phyloP scores from a whole-genome alignment of 306 rosid species.

The Vigna mungo region DNA sequence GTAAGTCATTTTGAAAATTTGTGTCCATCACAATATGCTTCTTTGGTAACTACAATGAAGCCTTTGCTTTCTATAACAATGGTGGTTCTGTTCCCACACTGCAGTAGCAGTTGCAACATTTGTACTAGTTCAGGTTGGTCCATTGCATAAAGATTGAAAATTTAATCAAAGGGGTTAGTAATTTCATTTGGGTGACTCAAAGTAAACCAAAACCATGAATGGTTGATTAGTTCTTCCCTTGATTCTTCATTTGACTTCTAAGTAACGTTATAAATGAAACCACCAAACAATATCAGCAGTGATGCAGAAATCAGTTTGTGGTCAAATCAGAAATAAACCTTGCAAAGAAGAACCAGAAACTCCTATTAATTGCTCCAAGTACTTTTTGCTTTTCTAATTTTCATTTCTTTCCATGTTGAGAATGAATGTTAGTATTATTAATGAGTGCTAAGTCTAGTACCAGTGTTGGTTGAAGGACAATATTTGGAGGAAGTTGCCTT shows the following conservation, averaged over 20 bases:
- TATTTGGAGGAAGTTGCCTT: background rate
- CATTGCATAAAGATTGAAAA: background rate
- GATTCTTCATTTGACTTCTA: background rate
- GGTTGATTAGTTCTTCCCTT: background rate
- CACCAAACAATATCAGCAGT: constrained; percentile 4
- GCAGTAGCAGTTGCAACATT: background rate
- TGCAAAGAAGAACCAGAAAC: background rate
- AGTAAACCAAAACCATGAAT: background rate
- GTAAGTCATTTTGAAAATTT: background rate
- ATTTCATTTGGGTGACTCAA: background rate
- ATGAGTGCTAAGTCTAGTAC: constrained; percentile 9
- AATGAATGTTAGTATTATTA: constrained; percentile 33
- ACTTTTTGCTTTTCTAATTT: background rate
- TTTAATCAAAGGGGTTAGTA: constrained; percentile 15
- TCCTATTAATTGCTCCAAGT: background rate
- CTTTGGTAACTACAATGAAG: background rate
- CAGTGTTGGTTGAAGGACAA: constrained; percentile 34
- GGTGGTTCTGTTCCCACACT: background rate
- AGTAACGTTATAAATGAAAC: background rate
- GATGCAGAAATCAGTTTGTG: constrained; percentile 1
- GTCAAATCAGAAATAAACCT: background rate
- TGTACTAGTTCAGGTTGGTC: constrained; percentile 9
- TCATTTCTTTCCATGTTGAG: background rate
- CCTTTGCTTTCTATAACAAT: background rate
- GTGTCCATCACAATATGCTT: constrained; percentile 18